A percentile compares a stretch with the other conserved stretches of the same genome.
Evolutionary conservation across 2,329 filamentous ascomycete species (phyloP).

Genomic region (Aspergillus hiratsukae): DNA sequence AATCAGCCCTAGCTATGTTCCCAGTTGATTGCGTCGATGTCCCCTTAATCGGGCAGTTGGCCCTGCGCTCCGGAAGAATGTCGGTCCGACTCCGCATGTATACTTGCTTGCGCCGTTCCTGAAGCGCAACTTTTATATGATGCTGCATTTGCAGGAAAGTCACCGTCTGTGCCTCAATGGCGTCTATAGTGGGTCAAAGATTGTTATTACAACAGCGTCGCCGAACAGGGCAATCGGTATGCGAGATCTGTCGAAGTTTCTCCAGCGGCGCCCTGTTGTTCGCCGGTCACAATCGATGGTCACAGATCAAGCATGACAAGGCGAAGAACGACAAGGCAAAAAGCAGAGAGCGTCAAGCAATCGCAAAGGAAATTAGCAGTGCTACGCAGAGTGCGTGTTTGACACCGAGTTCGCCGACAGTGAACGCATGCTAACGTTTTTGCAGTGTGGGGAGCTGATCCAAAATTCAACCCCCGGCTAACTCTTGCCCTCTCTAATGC

Average conservation of each 20-base stretch:
- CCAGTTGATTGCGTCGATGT: background rate
- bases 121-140: background rate
- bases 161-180: conserved; percentile 15
- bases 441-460: conserved; percentile 69
- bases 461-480: conserved; percentile 69
- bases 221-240: conserved; percentile 9
- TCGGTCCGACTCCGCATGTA: conserved; percentile 24
- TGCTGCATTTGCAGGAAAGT: background rate
- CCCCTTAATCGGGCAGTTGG: conserved; percentile 17
- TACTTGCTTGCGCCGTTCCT: conserved; percentile 7
- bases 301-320: conserved; percentile 94
- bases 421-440: conserved; percentile 8
- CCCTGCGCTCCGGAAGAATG: conserved; percentile 24
- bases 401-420: background rate
- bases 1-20: conserved; percentile 1
- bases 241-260: conserved; percentile 43
- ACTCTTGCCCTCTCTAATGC: conserved; percentile 68
- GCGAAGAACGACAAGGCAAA: conserved; percentile 74
- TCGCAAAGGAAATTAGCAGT: conserved; percentile 69
- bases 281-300: conserved; percentile 89
- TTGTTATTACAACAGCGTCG: conserved; percentile 12
- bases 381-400: conserved; percentile 63
- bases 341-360: conserved; percentile 62
- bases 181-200: conserved; percentile 20
- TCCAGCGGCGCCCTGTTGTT: conserved; percentile 41